These are phyloP conservation scores for Mycosphaerelloides madeirae DNA, from an alignment of 2,329 filamentous ascomycete species.

Conservation along the genomic window DNA sequence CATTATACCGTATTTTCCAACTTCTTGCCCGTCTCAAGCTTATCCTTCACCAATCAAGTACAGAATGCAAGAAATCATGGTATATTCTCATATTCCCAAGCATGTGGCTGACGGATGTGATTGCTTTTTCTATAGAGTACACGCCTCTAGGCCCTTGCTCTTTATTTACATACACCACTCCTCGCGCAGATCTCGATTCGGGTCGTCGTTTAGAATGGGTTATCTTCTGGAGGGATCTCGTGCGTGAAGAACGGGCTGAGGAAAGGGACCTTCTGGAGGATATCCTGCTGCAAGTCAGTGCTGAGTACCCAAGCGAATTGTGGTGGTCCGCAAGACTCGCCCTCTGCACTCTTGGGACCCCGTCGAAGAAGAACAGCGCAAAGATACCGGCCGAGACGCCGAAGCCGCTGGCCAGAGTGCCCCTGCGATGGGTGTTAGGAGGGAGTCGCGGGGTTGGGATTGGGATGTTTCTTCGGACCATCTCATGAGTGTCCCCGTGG, in stretches of 20 bases:
- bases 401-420: constrained; percentile 49
- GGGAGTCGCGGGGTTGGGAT: background rate
- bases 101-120: too few relatives aligned
- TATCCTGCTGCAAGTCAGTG: constrained; percentile 10
- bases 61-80: too few relatives aligned
- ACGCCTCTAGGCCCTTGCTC: constrained; percentile 10
- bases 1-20: background rate
- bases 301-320: background rate
- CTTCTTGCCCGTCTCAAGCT: too few relatives aligned
- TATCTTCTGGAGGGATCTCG: constrained; percentile 60
- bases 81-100: too few relatives aligned
- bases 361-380: constrained; percentile 61
- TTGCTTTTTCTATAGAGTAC: constrained; percentile 14
- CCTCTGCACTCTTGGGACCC: constrained; percentile 43
- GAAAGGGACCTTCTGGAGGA: constrained; percentile 54
- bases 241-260: constrained; percentile 54
- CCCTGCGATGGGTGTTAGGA: constrained; percentile 36
- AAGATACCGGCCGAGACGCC: constrained; percentile 55
- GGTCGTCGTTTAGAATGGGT: constrained; percentile 46
- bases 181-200: background rate
- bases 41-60: too few relatives aligned
- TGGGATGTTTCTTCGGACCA: constrained; percentile 22
- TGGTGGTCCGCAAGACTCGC: background rate
- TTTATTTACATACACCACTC: constrained; percentile 16
- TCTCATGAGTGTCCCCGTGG: constrained; percentile 5